Conservation (phyloP, 2,329 filamentous ascomycete genomes). For the Fusarium hostae region DNA sequence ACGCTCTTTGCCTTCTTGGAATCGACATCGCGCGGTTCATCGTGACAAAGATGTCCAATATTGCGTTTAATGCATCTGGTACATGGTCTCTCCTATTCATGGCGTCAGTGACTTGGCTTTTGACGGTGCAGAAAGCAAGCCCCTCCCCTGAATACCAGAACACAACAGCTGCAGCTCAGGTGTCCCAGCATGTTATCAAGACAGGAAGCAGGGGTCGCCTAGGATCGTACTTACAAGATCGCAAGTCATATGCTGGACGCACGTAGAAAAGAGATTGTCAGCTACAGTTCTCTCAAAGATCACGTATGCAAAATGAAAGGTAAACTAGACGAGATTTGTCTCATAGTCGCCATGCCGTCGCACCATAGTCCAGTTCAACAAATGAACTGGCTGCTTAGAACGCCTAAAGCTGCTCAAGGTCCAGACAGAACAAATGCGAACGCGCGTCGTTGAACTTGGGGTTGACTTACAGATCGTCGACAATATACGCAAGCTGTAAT, state of each 20-base stretch:
- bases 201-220: constrained; percentile 40
- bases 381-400: constrained; percentile 27
- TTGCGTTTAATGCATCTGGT: constrained; percentile 98
- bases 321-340: constrained; percentile 13
- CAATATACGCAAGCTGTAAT: constrained; percentile 83
- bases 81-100: constrained; percentile 86
- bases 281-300: constrained; percentile 37
- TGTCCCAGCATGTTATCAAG: constrained; percentile 13
- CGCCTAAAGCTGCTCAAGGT: constrained; percentile 23
- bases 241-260: constrained; percentile 85
- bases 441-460: constrained; percentile 43
- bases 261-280: constrained; percentile 42
- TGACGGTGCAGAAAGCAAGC: constrained; percentile 23
- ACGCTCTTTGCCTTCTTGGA: constrained; percentile 80
- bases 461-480: constrained; percentile 83
- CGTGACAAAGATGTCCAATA: constrained; percentile 97
- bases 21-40: constrained; percentile 89
- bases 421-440: constrained; percentile 35
- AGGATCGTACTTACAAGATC: constrained; percentile 76
- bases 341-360: constrained; percentile 30
- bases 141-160: constrained; percentile 12
- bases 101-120: constrained; percentile 43
- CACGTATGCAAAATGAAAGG: constrained; percentile 24
- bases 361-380: constrained; percentile 25
- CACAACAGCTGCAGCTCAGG: constrained; percentile 22